A percentile compares a stretch with the other conserved stretches of the same genome.
Evolutionary conservation across 2,329 filamentous ascomycete genomes (phyloP).

Genomic region (Colletotrichum neosansevieriae): DNA sequence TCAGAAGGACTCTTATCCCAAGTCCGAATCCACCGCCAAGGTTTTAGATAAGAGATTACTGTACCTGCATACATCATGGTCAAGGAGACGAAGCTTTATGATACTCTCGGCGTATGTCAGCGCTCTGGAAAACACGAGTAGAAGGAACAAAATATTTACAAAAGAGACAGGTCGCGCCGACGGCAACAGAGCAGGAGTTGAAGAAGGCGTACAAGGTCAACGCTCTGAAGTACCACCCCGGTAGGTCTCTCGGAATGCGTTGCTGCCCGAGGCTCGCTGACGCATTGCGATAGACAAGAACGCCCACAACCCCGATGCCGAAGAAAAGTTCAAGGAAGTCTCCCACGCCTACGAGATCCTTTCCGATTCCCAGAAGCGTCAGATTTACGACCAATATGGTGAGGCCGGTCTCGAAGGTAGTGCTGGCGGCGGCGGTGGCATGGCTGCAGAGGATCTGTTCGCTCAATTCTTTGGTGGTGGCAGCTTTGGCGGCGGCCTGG

Average conservation of each 20-base stretch:
- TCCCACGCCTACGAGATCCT: slow-evolving; percentile 96
- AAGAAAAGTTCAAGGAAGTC: slow-evolving; percentile 98
- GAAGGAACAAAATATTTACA: neutral
- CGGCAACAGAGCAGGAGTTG: slow-evolving; percentile 85
- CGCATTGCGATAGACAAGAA: slow-evolving; percentile 83
- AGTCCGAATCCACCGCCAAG: slow-evolving; percentile 17
- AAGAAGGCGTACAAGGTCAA: slow-evolving; percentile 91
- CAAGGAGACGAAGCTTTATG: slow-evolving; percentile 84
- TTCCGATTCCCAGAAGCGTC: slow-evolving; percentile 90
- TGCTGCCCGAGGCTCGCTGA: neutral
- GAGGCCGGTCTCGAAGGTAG: slow-evolving; percentile 96
- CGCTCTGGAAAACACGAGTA: neutral
- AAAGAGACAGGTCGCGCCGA: slow-evolving; percentile 75
- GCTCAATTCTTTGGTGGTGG: slow-evolving; percentile 93
- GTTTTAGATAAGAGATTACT: slow-evolving; percentile 28
- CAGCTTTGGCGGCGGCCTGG: slow-evolving; percentile 78
- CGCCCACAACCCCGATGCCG: slow-evolving; percentile 89
- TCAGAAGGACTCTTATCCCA: slow-evolving; percentile 23
- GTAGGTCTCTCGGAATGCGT: slow-evolving; percentile 60
- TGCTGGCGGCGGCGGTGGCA: slow-evolving; percentile 79
- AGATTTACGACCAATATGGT: slow-evolving; percentile 96
- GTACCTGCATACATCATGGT: slow-evolving; percentile 66
- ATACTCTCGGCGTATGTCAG: slow-evolving; percentile 77
- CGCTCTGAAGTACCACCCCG: slow-evolving; percentile 86
- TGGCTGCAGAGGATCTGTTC: slow-evolving; percentile 96